Base-by-base conservation (phyloP, 176 grass and related monocot genomes). In the Calamus simplicifolius region DNA sequence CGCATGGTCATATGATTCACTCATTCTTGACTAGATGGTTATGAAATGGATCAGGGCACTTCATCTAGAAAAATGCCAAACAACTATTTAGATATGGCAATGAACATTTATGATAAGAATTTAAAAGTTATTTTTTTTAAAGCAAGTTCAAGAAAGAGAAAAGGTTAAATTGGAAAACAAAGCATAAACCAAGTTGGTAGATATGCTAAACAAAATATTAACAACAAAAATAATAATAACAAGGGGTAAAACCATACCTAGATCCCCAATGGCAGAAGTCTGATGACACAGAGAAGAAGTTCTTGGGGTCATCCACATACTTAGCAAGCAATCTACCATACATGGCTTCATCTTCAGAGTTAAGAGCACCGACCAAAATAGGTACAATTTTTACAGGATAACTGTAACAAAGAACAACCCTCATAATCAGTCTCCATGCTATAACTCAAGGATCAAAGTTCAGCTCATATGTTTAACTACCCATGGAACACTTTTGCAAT, bases 261-360 rank as follows among this genome's bases (percentile, higher is more conserved):
- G 92, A 80, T 74, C 93, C 87, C 93, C 93, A 98, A 51, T 98
- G 93, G 66, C 93, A 98, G 48, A 98, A 98, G 48, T 98, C 93
- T 18, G 93, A 92, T 8, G 93, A 98, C 19, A 98, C 67, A 53
- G 81, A 92, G 72, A 97, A 97, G 51, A 98, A 98, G 52, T 98
- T 98, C 59, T 67, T 80, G 18, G 93, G 87, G 69, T 98, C 84
- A 25, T 98, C 87, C 15, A 98, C 68, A 69, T 98, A 92, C 62
- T 88, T 85, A 51, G 84, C 72, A 35, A 98, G 93, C 63, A 98
- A 72, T 35, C 69, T 57, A 29, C 93, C 93, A 70, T 83, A 98
- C 73, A 92, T 83, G 56, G 75, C 81, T 85, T 98, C 93, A 75
- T 27, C 83, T 52, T 85, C 78, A 51, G 84, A 85, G 63, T 68